Evolutionary conservation across 78 protist species (phyloP).

Genomic region (Diacronema lutheri): DNA sequence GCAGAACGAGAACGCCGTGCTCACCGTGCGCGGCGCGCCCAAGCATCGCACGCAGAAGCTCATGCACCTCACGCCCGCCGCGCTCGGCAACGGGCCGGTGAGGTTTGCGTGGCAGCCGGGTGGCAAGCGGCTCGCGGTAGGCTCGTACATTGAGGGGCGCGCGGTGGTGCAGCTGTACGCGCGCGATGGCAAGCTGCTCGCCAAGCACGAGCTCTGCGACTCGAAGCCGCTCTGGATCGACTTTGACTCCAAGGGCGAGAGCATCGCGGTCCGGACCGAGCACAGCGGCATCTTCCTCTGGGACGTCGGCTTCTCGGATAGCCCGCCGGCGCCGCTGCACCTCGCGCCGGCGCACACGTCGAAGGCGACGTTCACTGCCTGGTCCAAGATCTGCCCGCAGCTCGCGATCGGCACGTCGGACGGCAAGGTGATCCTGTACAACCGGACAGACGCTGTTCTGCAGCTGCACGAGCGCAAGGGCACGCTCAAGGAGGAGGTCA

Average conservation of each 20-base stretch:
- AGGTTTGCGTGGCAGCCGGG: background rate
- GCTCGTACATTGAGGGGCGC: background rate
- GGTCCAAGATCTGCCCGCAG: background rate
- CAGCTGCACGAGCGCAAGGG: background rate
- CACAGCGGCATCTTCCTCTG: background rate
- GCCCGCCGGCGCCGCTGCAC: background rate
- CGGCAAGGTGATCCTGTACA: constrained; percentile 8
- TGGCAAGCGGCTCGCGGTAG: background rate
- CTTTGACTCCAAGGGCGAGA: background rate
- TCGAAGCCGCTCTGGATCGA: background rate
- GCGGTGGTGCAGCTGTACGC: background rate
- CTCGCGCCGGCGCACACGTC: background rate
- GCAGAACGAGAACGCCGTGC: background rate
- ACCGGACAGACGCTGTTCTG: background rate
- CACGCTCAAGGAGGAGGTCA: background rate
- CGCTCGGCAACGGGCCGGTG: background rate
- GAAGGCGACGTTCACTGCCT: background rate
- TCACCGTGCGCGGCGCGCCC: background rate
- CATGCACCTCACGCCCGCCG: background rate
- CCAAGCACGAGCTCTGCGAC: background rate
- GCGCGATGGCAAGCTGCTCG: background rate
- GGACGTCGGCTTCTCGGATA: background rate
- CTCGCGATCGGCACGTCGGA: background rate
- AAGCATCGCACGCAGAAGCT: background rate
- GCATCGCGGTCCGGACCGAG: background rate